A percentile compares a stretch with the other conserved stretches of the same genome.
These are phyloP conservation scores for Wickerhamomyces sp. DNA, from an alignment of 1,139 yeast genomes.

Conservation along the genomic window DNA sequence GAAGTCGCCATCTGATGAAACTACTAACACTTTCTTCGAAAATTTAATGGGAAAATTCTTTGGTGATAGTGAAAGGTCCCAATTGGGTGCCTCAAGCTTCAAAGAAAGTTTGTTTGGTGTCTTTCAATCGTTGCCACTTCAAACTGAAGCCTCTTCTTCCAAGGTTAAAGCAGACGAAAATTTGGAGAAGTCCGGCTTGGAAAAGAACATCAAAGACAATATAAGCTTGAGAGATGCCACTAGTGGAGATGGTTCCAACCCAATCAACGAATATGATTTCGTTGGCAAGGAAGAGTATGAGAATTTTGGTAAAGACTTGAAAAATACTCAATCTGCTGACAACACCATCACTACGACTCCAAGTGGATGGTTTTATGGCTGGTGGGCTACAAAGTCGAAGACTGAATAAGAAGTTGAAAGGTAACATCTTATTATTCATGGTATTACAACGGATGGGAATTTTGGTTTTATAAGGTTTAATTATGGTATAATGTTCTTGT, in stretches of 20 bases:
- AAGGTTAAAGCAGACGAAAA: background rate
- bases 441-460: too few relatives aligned
- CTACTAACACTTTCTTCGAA: background rate
- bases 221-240: too few relatives aligned
- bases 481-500: too few relatives aligned
- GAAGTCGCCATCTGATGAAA: background rate
- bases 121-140: background rate
- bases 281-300: slow-evolving; percentile 4
- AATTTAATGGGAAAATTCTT: background rate
- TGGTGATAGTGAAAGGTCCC: background rate
- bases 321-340: background rate
- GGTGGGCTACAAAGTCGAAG: slow-evolving; percentile 1
- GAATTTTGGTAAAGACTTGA: slow-evolving; percentile 1
- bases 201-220: too few relatives aligned
- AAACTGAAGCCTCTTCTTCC: background rate
- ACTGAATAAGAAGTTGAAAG: too few relatives aligned
- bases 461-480: too few relatives aligned
- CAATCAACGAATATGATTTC: slow-evolving; percentile 1
- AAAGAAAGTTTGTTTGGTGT: slow-evolving; percentile 1
- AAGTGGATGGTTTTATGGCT: background rate
- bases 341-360: background rate
- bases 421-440: too few relatives aligned
- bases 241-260: background rate
- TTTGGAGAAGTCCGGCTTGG: background rate
- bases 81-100: background rate